Evolutionary conservation across 345 rosid genomes (phyloP).

Genomic region (Melaleuca alternifolia): DNA sequence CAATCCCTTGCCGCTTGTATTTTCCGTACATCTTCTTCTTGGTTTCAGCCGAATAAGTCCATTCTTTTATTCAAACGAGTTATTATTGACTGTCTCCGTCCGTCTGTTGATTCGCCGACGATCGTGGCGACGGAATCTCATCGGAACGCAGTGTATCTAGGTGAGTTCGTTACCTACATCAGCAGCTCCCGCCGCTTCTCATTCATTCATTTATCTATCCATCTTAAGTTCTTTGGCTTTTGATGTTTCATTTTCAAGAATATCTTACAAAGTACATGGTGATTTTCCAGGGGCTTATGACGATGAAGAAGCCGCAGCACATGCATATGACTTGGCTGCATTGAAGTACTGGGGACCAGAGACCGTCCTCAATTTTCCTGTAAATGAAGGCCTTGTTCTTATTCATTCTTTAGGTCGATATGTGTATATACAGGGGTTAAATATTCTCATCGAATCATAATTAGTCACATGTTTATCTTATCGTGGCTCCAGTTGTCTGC

Average conservation of each 20-base stretch:
- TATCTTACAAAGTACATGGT: neutral
- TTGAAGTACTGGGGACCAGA: conserved; percentile 88
- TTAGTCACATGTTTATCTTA: neutral
- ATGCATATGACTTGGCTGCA: conserved; percentile 94
- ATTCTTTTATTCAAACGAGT: neutral
- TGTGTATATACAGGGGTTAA: neutral
- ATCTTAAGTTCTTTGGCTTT: neutral
- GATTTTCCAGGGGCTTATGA: conserved; percentile 64
- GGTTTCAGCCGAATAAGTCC: neutral
- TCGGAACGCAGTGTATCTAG: conserved; percentile 41
- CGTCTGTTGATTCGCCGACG: neutral
- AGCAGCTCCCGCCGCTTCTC: neutral
- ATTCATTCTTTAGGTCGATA: neutral
- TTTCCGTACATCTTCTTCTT: neutral
- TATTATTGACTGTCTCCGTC: neutral
- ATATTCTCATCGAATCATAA: neutral
- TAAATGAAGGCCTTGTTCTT: neutral
- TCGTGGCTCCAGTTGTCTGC: conserved; percentile 26
- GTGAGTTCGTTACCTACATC: conserved; percentile 10
- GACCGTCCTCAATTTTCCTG: conserved; percentile 83
- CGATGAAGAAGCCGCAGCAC: conserved; percentile 89
- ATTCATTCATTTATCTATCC: neutral
- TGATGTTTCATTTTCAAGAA: neutral
- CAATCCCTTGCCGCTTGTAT: neutral
- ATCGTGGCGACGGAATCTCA: conserved; percentile 7